phyloP scores from a whole-genome alignment of 2,329 filamentous ascomycete species.

The Aspergillus glaucus region DNA sequence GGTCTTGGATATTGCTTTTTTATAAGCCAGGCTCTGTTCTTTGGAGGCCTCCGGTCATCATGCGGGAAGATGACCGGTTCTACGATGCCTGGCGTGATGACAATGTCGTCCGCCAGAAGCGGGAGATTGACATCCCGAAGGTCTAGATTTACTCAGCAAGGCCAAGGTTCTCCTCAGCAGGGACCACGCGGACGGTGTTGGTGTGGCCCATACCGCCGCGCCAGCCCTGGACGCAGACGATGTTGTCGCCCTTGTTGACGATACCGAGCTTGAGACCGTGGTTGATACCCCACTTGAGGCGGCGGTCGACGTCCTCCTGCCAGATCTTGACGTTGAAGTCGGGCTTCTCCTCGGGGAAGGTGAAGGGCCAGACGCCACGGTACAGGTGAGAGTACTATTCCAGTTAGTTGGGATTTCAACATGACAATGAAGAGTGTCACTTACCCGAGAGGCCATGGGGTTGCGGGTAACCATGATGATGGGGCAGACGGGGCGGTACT shows the following conservation, averaged over 20 bases:
- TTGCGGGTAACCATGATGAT: conserved; percentile 99
- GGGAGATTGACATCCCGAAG: background rate
- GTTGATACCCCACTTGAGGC: conserved; percentile 93
- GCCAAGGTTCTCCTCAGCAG: conserved; percentile 42
- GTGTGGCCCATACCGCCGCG: conserved; percentile 62
- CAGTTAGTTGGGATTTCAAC: background rate
- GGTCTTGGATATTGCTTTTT: background rate
- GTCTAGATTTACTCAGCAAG: conserved; percentile 26
- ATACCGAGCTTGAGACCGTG: conserved; percentile 78
- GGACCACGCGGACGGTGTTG: conserved; percentile 54
- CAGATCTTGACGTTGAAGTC: conserved; percentile 90
- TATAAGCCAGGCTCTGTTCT: background rate
- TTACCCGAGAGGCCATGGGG: conserved; percentile 65
- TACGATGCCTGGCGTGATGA: background rate
- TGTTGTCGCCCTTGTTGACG: conserved; percentile 68
- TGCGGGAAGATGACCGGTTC: background rate
- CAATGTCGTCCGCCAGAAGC: background rate
- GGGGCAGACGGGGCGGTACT: conserved; percentile 97
- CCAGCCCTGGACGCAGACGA: conserved; percentile 64
- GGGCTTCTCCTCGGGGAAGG: conserved; percentile 87
- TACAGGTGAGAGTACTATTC: conserved; percentile 81
- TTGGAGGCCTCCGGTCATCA: background rate
- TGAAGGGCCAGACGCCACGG: conserved; percentile 96
- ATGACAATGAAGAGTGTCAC: conserved; percentile 15
- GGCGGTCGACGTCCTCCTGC: conserved; percentile 97